Percentiles rank a stretch among this genome's conserved stretches.
Evolutionary conservation across 306 rosid genomes (phyloP).

Genomic region (Pyrus pyrifolia): DNA sequence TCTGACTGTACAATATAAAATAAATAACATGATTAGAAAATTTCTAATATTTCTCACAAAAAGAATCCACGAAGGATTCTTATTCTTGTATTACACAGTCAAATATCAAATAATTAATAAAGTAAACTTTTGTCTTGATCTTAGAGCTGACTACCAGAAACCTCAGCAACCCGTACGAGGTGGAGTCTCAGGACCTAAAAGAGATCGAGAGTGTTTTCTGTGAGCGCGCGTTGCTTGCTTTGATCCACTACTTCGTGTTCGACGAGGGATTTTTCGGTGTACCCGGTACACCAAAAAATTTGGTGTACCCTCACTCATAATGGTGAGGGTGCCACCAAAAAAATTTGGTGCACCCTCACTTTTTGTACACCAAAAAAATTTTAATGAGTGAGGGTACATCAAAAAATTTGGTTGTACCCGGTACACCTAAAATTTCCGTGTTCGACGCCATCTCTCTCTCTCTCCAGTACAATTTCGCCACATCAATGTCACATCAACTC

Average conservation of each 20-base stretch:
- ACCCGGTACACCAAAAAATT: too few relatives aligned
- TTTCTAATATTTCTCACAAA: accelerated
- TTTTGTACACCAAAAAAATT: too few relatives aligned
- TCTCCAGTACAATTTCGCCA: background rate
- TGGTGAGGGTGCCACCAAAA: too few relatives aligned
- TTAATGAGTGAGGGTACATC: too few relatives aligned
- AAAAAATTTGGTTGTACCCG: too few relatives aligned
- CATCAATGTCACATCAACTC: slow-evolving; percentile 12
- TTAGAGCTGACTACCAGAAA: background rate
- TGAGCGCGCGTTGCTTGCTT: background rate
- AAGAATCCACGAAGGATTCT: accelerated
- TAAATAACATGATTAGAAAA: accelerated
- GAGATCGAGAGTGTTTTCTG: background rate
- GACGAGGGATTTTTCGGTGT: too few relatives aligned
- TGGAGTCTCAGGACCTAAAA: background rate
- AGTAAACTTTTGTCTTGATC: background rate
- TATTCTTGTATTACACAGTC: too few relatives aligned
- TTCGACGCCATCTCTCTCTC: slow-evolving; percentile 13
- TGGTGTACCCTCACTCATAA: too few relatives aligned
- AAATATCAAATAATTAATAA: background rate
- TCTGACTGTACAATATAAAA: accelerated
- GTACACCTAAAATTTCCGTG: too few relatives aligned
- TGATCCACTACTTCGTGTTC: slow-evolving; percentile 36
- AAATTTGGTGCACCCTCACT: too few relatives aligned
- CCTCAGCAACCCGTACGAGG: slow-evolving; percentile 16